Conservation (phyloP, 345 rosid genomes). For the Toxicodendron radicans region DNA sequence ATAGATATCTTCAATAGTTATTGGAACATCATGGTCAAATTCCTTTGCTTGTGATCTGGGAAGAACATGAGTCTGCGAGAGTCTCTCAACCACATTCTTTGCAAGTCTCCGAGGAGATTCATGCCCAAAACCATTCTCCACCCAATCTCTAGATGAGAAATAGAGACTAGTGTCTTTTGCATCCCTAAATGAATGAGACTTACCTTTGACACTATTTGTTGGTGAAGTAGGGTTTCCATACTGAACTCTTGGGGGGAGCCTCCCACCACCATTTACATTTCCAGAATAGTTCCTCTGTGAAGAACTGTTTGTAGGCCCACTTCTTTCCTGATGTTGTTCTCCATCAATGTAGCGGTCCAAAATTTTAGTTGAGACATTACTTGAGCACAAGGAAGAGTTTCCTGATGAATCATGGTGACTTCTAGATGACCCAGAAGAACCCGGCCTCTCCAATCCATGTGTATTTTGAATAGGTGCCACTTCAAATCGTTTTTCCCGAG, state of each 20-base stretch:
- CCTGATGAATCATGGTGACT: slow-evolving; percentile 57
- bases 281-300: slow-evolving; percentile 43
- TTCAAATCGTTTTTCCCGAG: slow-evolving; percentile 49
- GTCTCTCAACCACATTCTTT: slow-evolving; percentile 82
- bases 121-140: slow-evolving; percentile 59
- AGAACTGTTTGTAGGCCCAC: slow-evolving; percentile 44
- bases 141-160: slow-evolving; percentile 57
- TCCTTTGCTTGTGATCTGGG: slow-evolving; percentile 53
- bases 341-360: slow-evolving; percentile 94
- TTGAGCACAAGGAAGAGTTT: slow-evolving; percentile 65
- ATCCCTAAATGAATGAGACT: slow-evolving; percentile 77
- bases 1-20: slow-evolving; percentile 79
- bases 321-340: slow-evolving; percentile 70
- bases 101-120: slow-evolving; percentile 86
- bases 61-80: slow-evolving; percentile 53
- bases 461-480: slow-evolving; percentile 28
- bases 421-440: slow-evolving; percentile 41
- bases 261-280: slow-evolving; percentile 38
- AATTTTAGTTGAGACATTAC: slow-evolving; percentile 74
- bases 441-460: slow-evolving; percentile 33
- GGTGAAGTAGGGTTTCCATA: slow-evolving; percentile 69
- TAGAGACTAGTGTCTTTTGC: slow-evolving; percentile 46
- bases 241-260: slow-evolving; percentile 71
- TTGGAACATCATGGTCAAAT: slow-evolving; percentile 48
- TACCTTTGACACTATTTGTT: slow-evolving; percentile 44